Percentiles rank a stretch among this genome's conserved stretches.
Evolutionary conservation across 768 basidiomycete genomes (phyloP).

Genomic region (Mrakia blollopis): DNA sequence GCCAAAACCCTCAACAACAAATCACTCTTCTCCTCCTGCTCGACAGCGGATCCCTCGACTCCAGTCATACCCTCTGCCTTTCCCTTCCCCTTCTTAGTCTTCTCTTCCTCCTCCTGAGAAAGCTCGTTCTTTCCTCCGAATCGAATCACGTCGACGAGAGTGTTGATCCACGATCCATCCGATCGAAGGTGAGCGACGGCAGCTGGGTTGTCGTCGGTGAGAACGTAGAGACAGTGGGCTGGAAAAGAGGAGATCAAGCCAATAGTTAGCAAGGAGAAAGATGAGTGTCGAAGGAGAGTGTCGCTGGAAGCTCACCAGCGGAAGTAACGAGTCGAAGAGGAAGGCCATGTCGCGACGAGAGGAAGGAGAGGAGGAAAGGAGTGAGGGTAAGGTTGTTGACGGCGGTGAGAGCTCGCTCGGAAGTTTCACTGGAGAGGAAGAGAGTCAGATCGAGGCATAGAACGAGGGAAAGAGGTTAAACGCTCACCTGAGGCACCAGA

Average conservation of each 20-base stretch:
- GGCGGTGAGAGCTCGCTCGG: constrained; percentile 81
- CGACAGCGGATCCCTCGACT: constrained; percentile 35
- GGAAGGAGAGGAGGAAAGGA: constrained; percentile 86
- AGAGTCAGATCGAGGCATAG: not conserved
- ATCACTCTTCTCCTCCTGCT: constrained; percentile 50
- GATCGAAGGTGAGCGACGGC: constrained; percentile 60
- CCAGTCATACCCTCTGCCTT: constrained; percentile 32
- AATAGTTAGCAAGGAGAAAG: not conserved
- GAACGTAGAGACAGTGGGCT: constrained; percentile 89
- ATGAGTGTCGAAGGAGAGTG: not conserved
- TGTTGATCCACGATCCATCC: constrained; percentile 29
- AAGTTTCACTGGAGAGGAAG: constrained; percentile 62
- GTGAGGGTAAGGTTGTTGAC: constrained; percentile 74
- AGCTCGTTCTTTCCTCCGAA: constrained; percentile 18
- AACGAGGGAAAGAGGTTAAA: not conserved
- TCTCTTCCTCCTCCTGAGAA: constrained; percentile 30
- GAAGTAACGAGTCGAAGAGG: constrained; percentile 68
- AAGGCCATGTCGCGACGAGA: constrained; percentile 63
- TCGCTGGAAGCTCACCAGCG: constrained; percentile 69
- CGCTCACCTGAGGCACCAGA: constrained; percentile 87
- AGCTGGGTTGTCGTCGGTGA: constrained; percentile 84
- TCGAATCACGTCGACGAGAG: constrained; percentile 50
- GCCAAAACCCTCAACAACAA: constrained; percentile 61
- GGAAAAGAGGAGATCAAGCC: constrained; percentile 8
- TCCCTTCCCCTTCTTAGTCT: constrained; percentile 37